Evolutionary conservation across 164 flowering plant species (phyloP).

Genomic region (Piper betle): DNA sequence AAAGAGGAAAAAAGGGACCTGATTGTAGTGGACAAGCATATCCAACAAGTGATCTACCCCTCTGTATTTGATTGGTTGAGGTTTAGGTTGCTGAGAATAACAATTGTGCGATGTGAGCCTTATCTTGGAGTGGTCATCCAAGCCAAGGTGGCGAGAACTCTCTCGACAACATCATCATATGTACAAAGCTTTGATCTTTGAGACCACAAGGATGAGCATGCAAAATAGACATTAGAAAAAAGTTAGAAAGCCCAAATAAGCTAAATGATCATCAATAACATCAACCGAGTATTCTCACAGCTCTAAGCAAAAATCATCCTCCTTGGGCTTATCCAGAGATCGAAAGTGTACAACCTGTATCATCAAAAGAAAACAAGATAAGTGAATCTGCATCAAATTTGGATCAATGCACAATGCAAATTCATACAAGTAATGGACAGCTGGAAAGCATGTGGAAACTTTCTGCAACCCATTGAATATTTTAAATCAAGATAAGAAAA

Average conservation of each 20-base stretch:
- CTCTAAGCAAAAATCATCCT: constrained; percentile 78
- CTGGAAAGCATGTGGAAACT: constrained; percentile 14
- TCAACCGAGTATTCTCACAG: constrained; percentile 36
- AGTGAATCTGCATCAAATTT: no score
- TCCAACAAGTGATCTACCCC: constrained; percentile 84
- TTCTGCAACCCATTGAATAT: no score
- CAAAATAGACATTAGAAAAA: neutral
- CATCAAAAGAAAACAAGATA: neutral
- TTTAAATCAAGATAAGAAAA: no score
- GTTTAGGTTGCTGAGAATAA: constrained; percentile 92
- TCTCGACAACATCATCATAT: constrained; percentile 90
- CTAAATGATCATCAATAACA: no score
- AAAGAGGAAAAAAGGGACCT: constrained; percentile 27
- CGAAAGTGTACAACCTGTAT: constrained; percentile 85
- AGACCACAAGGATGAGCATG: neutral
- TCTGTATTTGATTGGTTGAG: constrained; percentile 78
- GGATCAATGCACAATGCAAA: neutral
- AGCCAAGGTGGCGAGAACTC: constrained; percentile 62
- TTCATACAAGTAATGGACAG: no score
- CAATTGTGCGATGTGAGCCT: constrained; percentile 90
- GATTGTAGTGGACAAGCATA: constrained; percentile 86
- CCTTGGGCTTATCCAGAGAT: constrained; percentile 86
- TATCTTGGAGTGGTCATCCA: constrained; percentile 88
- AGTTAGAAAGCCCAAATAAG: no score
- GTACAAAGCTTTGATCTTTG: constrained; percentile 64